Conservation (phyloP, 495 filamentous ascomycete genomes). For the Rostrohypoxylon terebratum region DNA sequence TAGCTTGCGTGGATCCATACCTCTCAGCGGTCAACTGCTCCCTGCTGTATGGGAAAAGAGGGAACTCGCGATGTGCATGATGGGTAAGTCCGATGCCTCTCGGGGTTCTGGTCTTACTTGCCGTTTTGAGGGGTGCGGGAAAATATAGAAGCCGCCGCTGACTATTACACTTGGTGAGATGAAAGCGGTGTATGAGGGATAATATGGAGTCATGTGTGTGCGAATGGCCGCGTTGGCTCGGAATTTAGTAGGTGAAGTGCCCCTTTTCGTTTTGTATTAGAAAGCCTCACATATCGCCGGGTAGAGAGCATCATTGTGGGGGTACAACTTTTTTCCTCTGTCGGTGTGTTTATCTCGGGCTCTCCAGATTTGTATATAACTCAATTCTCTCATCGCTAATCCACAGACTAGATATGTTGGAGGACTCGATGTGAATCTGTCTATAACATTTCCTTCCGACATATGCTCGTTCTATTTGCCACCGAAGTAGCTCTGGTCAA, state of each 20-base stretch:
- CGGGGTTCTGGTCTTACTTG: not conserved
- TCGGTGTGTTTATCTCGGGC: too few relatives aligned
- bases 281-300: too few relatives aligned
- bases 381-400: too few relatives aligned
- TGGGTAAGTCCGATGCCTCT: constrained; percentile 4
- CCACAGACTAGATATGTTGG: not conserved
- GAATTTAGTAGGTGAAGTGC: not conserved
- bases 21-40: not conserved
- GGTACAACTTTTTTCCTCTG: too few relatives aligned
- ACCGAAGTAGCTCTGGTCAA: constrained; percentile 39
- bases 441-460: not conserved
- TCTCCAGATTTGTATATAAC: too few relatives aligned
- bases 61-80: not conserved
- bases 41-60: not conserved
- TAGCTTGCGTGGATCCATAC: constrained; percentile 17
- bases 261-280: not conserved
- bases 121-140: not conserved
- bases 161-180: not conserved
- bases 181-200: not conserved
- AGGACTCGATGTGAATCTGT: not conserved
- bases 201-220: not conserved
- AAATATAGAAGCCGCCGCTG: not conserved
- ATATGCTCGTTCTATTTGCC: constrained; percentile 9
- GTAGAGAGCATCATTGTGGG: too few relatives aligned
- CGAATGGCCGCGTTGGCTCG: not conserved